Conservation (phyloP, 495 filamentous ascomycete species). For the Podospora conica region DNA sequence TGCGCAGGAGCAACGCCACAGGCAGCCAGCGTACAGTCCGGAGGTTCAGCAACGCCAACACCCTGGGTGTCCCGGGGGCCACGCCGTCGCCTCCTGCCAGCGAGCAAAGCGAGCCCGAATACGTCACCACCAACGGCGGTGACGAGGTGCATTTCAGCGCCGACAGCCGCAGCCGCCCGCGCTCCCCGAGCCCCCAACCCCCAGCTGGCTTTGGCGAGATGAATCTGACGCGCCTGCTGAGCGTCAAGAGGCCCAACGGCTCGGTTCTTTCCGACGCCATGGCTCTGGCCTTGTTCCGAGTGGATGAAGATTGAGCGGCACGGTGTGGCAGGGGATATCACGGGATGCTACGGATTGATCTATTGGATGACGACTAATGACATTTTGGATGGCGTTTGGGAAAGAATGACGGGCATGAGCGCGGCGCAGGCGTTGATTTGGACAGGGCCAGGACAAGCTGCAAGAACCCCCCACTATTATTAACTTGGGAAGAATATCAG, state of each 20-base stretch:
- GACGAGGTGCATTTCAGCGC: slow-evolving; percentile 1
- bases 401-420: neutral
- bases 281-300: slow-evolving; percentile 27
- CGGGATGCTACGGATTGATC: neutral
- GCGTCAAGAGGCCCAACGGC: slow-evolving; percentile 23
- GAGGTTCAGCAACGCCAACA: slow-evolving; percentile 12
- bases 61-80: slow-evolving; percentile 10
- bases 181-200: slow-evolving; percentile 1
- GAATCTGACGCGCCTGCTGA: slow-evolving; percentile 25
- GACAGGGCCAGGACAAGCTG: neutral
- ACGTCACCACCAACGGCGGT: slow-evolving; percentile 1
- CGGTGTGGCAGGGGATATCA: neutral
- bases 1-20: slow-evolving; percentile 21
- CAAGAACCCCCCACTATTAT: neutral
- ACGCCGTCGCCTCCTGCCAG: neutral
- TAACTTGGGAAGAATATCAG: neutral
- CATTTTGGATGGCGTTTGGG: neutral
- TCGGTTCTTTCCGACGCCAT: slow-evolving; percentile 28
- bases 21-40: neutral
- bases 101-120: neutral
- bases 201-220: slow-evolving; percentile 11
- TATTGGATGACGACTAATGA: slow-evolving; percentile 1
- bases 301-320: slow-evolving; percentile 17
- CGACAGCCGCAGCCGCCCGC: slow-evolving; percentile 4
- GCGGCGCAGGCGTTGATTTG: neutral